phyloP scores from a whole-genome alignment of 1,139 yeast genomes.

The Yamadazyma triangularis region DNA sequence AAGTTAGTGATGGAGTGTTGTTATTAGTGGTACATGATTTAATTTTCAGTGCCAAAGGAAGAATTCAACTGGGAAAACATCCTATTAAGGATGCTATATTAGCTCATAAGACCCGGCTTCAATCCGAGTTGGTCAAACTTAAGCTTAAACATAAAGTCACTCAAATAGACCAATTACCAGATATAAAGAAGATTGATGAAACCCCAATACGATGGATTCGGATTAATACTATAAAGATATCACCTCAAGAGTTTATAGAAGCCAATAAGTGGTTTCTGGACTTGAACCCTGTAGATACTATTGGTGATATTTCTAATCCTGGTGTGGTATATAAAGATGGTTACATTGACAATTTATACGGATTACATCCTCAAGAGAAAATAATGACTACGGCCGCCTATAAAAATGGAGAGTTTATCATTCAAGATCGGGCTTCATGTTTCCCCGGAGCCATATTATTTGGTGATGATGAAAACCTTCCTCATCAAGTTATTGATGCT shows the following conservation, averaged over 20 bases:
- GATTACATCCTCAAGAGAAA: conserved; percentile 71
- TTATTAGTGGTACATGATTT: conserved; percentile 76
- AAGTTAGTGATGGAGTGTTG: conserved; percentile 46
- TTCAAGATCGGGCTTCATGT: conserved; percentile 95
- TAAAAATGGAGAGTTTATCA: conserved; percentile 70
- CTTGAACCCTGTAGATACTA: conserved; percentile 43
- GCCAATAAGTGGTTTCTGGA: conserved; percentile 36
- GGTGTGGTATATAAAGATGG: conserved; percentile 69
- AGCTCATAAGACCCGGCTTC: conserved; percentile 71
- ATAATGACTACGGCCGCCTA: conserved; percentile 65
- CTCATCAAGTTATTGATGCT: conserved; percentile 72
- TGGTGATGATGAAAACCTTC: conserved; percentile 44
- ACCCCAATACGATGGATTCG: conserved; percentile 92
- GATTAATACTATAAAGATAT: conserved; percentile 52
- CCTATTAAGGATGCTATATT: conserved; percentile 80
- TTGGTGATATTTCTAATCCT: conserved; percentile 41
- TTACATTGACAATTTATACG: conserved; percentile 70
- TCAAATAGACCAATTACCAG: conserved; percentile 29
- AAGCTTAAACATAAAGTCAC: conserved; percentile 64
- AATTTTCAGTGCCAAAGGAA: conserved; percentile 66
- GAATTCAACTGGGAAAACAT: conserved; percentile 88
- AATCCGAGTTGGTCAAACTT: conserved; percentile 75
- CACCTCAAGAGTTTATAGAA: conserved; percentile 37
- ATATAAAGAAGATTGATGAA: conserved; percentile 40
- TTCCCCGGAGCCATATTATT: conserved; percentile 85